phyloP scores from a whole-genome alignment of 345 rosid species.

The Rhodamnia rubescens region DNA sequence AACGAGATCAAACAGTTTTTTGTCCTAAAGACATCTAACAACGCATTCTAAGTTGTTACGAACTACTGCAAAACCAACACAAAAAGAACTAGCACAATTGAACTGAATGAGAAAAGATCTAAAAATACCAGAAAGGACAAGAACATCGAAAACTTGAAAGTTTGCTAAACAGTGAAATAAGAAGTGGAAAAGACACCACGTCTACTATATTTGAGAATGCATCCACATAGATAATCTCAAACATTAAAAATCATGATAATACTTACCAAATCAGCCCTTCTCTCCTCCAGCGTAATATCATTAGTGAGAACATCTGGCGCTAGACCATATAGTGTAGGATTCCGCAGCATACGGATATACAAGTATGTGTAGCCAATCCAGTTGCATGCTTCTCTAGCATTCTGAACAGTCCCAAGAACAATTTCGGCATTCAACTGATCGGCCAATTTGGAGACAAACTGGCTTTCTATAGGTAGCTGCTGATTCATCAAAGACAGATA shows the following conservation, averaged over 20 bases:
- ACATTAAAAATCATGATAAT: background rate
- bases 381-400: slow-evolving; percentile 93
- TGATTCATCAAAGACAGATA: slow-evolving; percentile 94
- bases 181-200: background rate
- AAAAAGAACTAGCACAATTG: background rate
- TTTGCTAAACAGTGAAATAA: background rate
- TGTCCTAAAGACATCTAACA: background rate
- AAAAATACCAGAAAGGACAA: background rate
- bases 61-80: background rate
- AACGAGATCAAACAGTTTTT: background rate
- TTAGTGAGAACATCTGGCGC: slow-evolving; percentile 65
- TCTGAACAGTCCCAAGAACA: slow-evolving; percentile 92
- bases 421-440: slow-evolving; percentile 99
- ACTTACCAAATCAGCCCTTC: slow-evolving; percentile 94
- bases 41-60: background rate
- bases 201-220: background rate
- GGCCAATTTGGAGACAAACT: slow-evolving; percentile 80
- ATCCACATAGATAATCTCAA: background rate
- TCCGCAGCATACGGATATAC: slow-evolving; percentile 77
- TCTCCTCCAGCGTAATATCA: slow-evolving; percentile 73
- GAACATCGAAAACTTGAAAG: background rate
- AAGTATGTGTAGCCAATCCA: slow-evolving; percentile 92
- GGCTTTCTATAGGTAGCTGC: slow-evolving; percentile 96
- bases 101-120: background rate
- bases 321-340: slow-evolving; percentile 83